These are phyloP conservation scores for Sordariomycetes sp. DNA, from an alignment of 2,329 filamentous ascomycete genomes.

Conservation along the genomic window DNA sequence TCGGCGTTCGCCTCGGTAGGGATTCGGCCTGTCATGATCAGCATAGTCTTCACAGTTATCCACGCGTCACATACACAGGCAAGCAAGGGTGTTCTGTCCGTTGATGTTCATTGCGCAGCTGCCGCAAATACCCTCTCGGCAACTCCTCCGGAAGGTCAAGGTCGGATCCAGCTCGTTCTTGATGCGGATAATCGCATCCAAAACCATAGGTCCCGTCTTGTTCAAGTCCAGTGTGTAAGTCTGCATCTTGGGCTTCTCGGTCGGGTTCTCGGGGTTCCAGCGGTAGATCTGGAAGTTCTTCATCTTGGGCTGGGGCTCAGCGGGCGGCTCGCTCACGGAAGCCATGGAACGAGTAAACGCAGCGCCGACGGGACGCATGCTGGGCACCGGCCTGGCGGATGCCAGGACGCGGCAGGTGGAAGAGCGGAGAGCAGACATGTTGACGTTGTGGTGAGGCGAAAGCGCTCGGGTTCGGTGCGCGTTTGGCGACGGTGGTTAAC, in stretches of 20 bases:
- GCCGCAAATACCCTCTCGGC: slow-evolving; percentile 96
- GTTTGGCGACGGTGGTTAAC: too few species aligned
- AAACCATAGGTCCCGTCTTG: slow-evolving; percentile 98
- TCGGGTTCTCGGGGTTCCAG: slow-evolving; percentile 91
- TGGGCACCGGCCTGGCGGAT: slow-evolving; percentile 21
- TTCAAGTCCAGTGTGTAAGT: slow-evolving; percentile 91
- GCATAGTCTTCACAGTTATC: slow-evolving; percentile 7
- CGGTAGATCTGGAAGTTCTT: slow-evolving; percentile 99
- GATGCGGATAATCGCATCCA: slow-evolving; percentile 93
- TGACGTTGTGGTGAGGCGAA: too few species aligned
- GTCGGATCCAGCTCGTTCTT: slow-evolving; percentile 99
- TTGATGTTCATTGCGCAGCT: slow-evolving; percentile 99
- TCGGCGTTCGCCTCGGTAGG: slow-evolving; percentile 73
- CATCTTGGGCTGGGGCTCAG: slow-evolving; percentile 56
- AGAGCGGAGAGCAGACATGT: slow-evolving; percentile 55
- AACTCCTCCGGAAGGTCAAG: slow-evolving; percentile 89
- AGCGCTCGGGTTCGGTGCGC: too few species aligned
- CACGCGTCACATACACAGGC: slow-evolving; percentile 68
- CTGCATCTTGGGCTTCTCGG: slow-evolving; percentile 93
- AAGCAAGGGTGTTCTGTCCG: slow-evolving; percentile 94
- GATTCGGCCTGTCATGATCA: slow-evolving; percentile 66
- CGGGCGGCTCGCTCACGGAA: slow-evolving; percentile 48
- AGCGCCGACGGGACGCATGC: slow-evolving; percentile 28
- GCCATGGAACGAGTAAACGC: slow-evolving; percentile 44
- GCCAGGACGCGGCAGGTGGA: slow-evolving; percentile 42